phyloP scores from a whole-genome alignment of 257 asterid genomes.

The Lycium barbarum region DNA sequence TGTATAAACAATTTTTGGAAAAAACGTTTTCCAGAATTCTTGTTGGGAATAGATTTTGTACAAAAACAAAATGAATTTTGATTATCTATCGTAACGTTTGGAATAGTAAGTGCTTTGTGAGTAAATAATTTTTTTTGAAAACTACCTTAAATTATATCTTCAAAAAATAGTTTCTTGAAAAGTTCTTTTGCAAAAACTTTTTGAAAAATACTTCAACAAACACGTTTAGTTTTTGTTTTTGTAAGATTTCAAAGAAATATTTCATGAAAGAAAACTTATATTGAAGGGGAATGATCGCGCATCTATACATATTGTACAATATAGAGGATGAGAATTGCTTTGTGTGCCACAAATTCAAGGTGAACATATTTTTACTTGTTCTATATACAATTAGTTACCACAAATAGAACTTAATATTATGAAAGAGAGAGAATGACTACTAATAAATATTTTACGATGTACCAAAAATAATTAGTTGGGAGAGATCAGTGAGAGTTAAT shows the following conservation, averaged over 20 bases:
- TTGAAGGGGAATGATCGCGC: too few relatives aligned
- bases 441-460: background rate
- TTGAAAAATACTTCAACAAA: background rate
- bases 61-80: too few relatives aligned
- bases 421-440: background rate
- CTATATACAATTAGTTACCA: background rate
- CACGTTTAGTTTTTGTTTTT: too few relatives aligned
- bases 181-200: background rate
- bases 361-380: background rate
- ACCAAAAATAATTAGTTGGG: background rate
- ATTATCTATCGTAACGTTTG: too few relatives aligned
- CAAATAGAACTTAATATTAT: background rate
- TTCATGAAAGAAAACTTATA: background rate
- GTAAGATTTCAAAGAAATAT: background rate
- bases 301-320: background rate
- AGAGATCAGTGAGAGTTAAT: background rate
- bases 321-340: background rate
- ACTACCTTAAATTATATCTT: too few relatives aligned
- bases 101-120: too few relatives aligned
- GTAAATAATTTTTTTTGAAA: too few relatives aligned
- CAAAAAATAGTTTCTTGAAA: too few relatives aligned
- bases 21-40: too few relatives aligned
- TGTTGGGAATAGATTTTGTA: too few relatives aligned
- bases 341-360: too few relatives aligned
- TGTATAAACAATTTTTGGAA: too few relatives aligned